Evolutionary conservation across 306 rosid species (phyloP).

Genomic region (Chamaecrista fasciculata): DNA sequence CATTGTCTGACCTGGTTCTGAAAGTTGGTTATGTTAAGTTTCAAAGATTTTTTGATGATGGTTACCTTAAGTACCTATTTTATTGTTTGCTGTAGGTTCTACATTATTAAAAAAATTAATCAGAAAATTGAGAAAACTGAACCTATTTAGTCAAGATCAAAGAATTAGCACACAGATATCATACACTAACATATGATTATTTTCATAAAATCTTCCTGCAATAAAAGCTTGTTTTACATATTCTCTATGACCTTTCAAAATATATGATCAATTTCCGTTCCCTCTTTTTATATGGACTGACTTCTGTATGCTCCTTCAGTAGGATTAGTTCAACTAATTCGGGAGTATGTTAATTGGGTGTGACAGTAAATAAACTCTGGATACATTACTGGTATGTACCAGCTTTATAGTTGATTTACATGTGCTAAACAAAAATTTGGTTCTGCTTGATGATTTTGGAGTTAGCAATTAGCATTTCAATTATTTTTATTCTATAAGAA

Average conservation of each 20-base stretch:
- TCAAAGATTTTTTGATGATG: neutral
- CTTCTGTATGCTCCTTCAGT: neutral
- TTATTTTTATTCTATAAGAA: neutral
- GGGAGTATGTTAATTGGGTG: neutral
- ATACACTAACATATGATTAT: neutral
- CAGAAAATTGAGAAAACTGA: neutral
- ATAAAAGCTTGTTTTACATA: neutral
- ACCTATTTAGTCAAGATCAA: neutral
- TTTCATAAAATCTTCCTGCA: neutral
- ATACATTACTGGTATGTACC: neutral
- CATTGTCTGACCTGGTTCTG: neutral
- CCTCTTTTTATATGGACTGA: neutral
- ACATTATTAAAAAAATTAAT: neutral
- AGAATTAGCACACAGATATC: neutral
- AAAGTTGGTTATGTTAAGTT: neutral
- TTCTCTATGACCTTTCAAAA: neutral
- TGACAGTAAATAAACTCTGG: neutral
- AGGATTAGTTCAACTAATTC: neutral
- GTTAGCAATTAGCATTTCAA: neutral
- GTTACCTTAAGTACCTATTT: neutral
- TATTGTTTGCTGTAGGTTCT: neutral
- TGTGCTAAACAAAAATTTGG: neutral
- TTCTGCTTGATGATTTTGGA: neutral
- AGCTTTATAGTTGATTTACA: neutral
- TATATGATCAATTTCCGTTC: neutral